A percentile compares a stretch with the other conserved stretches of the same genome.
phyloP scores from a whole-genome alignment of 768 basidiomycete genomes.

The Pisolithus tinctorius region DNA sequence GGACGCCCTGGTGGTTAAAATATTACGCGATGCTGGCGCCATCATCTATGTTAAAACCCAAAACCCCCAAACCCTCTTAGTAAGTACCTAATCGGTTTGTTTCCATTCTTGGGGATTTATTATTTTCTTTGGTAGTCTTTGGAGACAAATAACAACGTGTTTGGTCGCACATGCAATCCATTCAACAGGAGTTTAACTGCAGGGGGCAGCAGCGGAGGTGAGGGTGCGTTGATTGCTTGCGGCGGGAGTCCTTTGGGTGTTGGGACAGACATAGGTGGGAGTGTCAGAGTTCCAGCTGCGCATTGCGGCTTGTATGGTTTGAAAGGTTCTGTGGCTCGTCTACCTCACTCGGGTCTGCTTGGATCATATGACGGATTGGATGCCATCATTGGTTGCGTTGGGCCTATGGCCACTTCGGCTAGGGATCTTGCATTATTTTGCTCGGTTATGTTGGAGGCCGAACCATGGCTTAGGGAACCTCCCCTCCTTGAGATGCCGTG shows the following conservation, averaged over 20 bases:
- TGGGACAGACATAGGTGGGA: conserved; percentile 47
- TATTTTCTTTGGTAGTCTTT: conserved; percentile 32
- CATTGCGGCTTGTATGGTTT: conserved; percentile 37
- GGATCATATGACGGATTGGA: conserved; percentile 51
- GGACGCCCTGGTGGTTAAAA: conserved; percentile 38
- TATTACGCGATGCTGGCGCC: conserved; percentile 40
- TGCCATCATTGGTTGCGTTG: conserved; percentile 43
- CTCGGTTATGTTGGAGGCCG: conserved; percentile 36
- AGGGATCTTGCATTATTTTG: conserved; percentile 45
- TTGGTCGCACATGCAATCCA: conserved; percentile 67
- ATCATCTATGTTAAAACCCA: conserved; percentile 42
- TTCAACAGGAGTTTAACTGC: conserved; percentile 38
- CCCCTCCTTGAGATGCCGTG: conserved; percentile 45
- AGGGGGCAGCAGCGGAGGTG: conserved; percentile 45
- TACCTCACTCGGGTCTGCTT: conserved; percentile 44
- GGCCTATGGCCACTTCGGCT: conserved; percentile 42
- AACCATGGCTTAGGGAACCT: conserved; percentile 43
- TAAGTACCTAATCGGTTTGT: conserved; percentile 19
- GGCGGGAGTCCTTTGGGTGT: conserved; percentile 35
- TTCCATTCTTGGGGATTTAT: neutral
- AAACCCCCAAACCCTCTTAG: conserved; percentile 43
- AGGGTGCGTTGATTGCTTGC: conserved; percentile 38
- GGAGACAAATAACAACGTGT: conserved; percentile 46
- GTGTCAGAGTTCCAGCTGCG: conserved; percentile 37
- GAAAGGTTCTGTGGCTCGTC: conserved; percentile 42